phyloP scores from a whole-genome alignment of 768 basidiomycete genomes.

The Auriscalpium orientale region DNA sequence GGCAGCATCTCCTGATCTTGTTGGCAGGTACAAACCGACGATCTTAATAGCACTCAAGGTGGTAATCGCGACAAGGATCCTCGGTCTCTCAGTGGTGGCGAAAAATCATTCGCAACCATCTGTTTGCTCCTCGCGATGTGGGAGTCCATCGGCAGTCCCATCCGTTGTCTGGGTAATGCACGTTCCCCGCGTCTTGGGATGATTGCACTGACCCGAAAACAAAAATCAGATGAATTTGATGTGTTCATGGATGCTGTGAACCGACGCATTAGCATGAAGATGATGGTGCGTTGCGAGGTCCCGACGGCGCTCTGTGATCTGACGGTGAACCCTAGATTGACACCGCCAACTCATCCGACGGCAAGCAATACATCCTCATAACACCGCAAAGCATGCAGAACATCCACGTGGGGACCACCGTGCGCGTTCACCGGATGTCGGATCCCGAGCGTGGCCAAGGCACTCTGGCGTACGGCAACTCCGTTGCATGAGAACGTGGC shows the following conservation, averaged over 20 bases:
- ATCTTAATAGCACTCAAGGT: conserved; percentile 56
- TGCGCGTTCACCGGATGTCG: conserved; percentile 69
- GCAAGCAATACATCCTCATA: conserved; percentile 91
- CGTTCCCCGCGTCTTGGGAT: neutral
- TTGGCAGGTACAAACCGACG: conserved; percentile 73
- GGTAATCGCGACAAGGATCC: conserved; percentile 68
- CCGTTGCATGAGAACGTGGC: conserved; percentile 2
- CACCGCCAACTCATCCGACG: conserved; percentile 77
- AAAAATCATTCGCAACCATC: conserved; percentile 96
- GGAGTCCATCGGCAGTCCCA: conserved; percentile 91
- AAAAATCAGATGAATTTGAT: conserved; percentile 80
- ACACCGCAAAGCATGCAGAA: conserved; percentile 92
- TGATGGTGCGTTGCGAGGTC: conserved; percentile 57
- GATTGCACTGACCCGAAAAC: neutral
- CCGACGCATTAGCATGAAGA: conserved; percentile 87
- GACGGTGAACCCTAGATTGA: conserved; percentile 52
- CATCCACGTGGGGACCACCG: conserved; percentile 55
- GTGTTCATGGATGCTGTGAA: conserved; percentile 97
- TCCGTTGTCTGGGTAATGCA: conserved; percentile 76
- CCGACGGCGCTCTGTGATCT: neutral
- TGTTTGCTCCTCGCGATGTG: conserved; percentile 90
- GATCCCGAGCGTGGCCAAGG: conserved; percentile 71
- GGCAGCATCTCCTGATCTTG: neutral
- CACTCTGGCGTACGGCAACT: conserved; percentile 27
- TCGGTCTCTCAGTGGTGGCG: conserved; percentile 82